These are phyloP conservation scores for Vanrija sp. DNA, from an alignment of 1,284 basidiomycete species.

Conservation along the genomic window DNA sequence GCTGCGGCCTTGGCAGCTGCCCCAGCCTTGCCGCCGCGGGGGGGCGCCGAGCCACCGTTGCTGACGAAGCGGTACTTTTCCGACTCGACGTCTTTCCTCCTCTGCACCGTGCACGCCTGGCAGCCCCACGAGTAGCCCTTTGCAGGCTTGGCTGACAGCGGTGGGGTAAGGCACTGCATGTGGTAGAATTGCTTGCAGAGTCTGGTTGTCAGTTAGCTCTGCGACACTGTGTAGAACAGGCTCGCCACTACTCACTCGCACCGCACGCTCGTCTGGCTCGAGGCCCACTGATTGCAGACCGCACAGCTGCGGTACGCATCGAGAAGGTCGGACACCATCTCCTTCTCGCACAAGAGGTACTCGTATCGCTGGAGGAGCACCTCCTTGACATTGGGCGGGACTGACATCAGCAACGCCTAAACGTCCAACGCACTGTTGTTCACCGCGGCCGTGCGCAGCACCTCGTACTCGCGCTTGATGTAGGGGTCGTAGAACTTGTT, in stretches of 20 bases:
- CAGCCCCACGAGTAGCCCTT: slow-evolving; percentile 98
- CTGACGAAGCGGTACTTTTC: slow-evolving; percentile 62
- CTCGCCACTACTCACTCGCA: slow-evolving; percentile 60
- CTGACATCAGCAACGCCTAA: slow-evolving; percentile 49
- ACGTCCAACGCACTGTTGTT: slow-evolving; percentile 69
- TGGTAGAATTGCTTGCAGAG: slow-evolving; percentile 92
- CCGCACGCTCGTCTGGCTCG: slow-evolving; percentile 79
- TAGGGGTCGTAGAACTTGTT: slow-evolving; percentile 92
- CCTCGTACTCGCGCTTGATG: slow-evolving; percentile 96
- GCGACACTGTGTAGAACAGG: not conserved
- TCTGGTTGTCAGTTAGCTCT: slow-evolving; percentile 20
- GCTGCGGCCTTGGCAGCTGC: slow-evolving; percentile 52
- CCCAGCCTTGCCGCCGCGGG: slow-evolving; percentile 51
- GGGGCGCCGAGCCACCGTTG: slow-evolving; percentile 37
- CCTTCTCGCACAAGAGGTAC: slow-evolving; percentile 90
- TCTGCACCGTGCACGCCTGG: slow-evolving; percentile 79
- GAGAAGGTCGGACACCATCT: slow-evolving; percentile 84
- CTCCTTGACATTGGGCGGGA: slow-evolving; percentile 72
- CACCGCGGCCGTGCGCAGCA: slow-evolving; percentile 79
- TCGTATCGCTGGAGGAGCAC: slow-evolving; percentile 79
- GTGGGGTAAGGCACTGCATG: slow-evolving; percentile 89
- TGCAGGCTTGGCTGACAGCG: slow-evolving; percentile 89
- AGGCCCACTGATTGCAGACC: slow-evolving; percentile 73
- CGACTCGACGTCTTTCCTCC: slow-evolving; percentile 78
- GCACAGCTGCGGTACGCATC: slow-evolving; percentile 80